Base-by-base conservation (phyloP, 1,139 yeast genomes). In the Pneumocystis sp. region DNA sequence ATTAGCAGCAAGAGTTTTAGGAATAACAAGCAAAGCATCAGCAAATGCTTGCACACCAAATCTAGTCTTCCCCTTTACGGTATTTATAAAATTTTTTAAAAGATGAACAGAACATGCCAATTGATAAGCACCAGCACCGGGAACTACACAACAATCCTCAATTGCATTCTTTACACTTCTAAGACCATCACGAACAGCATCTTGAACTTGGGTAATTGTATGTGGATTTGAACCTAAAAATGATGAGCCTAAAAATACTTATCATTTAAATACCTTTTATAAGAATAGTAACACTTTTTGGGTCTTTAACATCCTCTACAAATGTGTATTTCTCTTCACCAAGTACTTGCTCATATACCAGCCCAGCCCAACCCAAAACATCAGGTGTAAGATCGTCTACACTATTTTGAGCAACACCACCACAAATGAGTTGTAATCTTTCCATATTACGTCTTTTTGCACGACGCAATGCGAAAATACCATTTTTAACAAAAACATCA, bases 371-470 rank as follows among this genome's bases (percentile, higher is more conserved):
- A 21, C 99, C 99, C 68, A 95, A 81, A n/a, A 89, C 80, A 2
- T 81, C 83, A 5, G 95, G 91, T n/a, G 85, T 74, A 73, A 95
- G 81, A 74, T 93, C 97, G 73, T 95, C 99, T 61, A 91, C 97
- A 19, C 96, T 87, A 77, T 95, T 95, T 77, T 91, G 97, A 12
- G 98, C 98, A 74, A 87, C 95, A 71, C 98, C 99, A 37, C 97
- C 98, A 71, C 96, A 89, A 63, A 91, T 90, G 68, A 95, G 82
- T 78, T 95, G 99, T 73, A 95, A 82, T 75, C 99, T 85, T 78
- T 95, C 99, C 98, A 95, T 93, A 76, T 95, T 95, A 79, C 99
- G 86, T 80, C 99, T 85, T 81, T 95, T 95, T 62, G 99, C 99
- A 75, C 98, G 85, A 80, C 99, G 86, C 72, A 95, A 81, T 0